Evolutionary conservation across 106 monocot genomes (phyloP), one percentile per base, ranked within the genome.

Genomic region (Dactylorhiza incarnata): DNA sequence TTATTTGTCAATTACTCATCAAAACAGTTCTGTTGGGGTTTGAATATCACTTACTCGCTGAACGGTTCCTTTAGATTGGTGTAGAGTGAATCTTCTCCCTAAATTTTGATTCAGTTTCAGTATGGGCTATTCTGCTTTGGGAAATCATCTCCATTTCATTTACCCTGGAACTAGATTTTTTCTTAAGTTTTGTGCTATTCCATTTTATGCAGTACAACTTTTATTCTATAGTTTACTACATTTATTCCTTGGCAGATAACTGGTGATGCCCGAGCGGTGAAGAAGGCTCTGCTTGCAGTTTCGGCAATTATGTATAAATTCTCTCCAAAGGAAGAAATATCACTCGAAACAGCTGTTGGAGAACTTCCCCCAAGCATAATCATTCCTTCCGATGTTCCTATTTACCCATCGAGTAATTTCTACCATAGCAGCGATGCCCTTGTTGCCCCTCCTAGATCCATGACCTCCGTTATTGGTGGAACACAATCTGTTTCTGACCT

Each of bases 241-340:
- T 54, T 29, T 48, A 43, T 79, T 16, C 43, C 12, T 69, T 50
- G 25, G 59, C 90, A 95, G 95, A 95, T 95, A 74, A 82, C 84
- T 48, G 95, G 95, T 68, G 88, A 90, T 83, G 62, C 86, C 48
- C 85, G 83, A 76, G 84, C 89, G 23, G 93, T 97, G 56, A 91
- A 79, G 77, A 87, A 71, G 72, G 96, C 96, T 46, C 73, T 97
- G 25, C 78, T 81, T 72, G 80, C 80, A 7, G 79, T 97, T 53
- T 97, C 96, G 48, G 72, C 87, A 47, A 85, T 97, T 26, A 97
- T 97, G 91, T 97, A 86, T 83, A 97, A 91, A 17, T 89, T 85
- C 72, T 78, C 90, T 73, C 87, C 93, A 48, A 93, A 84, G 76
- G 96, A 97, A 83, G 87, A 87, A 17, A 91, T 97, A 69, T 85